Evolutionary conservation across 2,329 filamentous ascomycete genomes (phyloP).

Genomic region (Claviceps maximensis): DNA sequence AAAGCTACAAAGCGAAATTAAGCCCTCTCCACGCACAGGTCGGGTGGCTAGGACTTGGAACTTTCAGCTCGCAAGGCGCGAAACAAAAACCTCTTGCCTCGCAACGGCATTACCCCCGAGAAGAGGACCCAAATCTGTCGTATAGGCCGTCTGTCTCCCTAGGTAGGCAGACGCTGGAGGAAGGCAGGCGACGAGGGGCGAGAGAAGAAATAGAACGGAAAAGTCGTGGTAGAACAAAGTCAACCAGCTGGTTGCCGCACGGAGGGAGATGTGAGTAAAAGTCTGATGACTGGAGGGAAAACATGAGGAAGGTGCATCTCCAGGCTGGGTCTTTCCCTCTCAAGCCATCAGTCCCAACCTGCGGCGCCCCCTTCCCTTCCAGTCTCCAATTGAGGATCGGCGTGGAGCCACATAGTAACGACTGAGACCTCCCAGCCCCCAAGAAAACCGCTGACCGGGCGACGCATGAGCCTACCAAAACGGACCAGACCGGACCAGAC

Average conservation of each 20-base stretch:
- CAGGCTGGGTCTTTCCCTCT: neutral
- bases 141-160: neutral
- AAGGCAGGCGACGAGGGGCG: neutral
- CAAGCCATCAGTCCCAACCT: neutral
- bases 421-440: conserved; percentile 10
- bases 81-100: neutral
- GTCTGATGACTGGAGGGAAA: too few relatives aligned
- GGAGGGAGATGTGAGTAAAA: neutral
- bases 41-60: neutral
- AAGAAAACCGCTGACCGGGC: conserved; percentile 15
- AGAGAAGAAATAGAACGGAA: neutral
- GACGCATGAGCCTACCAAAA: too few relatives aligned
- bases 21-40: too few relatives aligned
- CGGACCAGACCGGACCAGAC: too few relatives aligned
- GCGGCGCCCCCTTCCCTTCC: neutral
- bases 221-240: neutral
- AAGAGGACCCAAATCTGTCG: neutral
- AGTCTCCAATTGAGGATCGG: neutral
- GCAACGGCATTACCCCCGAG: conserved; percentile 1
- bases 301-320: conserved; percentile 1
- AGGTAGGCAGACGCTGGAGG: neutral
- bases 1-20: neutral
- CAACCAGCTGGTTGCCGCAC: too few relatives aligned
- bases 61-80: neutral
- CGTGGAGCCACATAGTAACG: neutral